Evolutionary conservation across 805 yeast genomes (phyloP), one percentile per base, ranked within the genome.

Genomic region (Dipodascus geniculatus): DNA sequence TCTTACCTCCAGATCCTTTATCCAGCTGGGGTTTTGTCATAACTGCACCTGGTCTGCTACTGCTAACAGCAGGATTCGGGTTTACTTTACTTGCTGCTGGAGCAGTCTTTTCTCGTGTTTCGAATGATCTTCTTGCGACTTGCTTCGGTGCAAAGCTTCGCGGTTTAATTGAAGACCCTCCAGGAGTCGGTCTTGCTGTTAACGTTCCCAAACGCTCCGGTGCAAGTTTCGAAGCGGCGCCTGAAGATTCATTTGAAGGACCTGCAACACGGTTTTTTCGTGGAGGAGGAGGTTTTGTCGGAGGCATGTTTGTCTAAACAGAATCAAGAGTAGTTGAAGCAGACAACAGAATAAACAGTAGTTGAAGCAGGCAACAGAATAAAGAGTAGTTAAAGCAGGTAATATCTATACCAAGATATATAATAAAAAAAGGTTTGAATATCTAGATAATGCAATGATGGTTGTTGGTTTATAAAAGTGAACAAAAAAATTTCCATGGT

Each of bases 41-140:
- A 8, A 42, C 48, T 8, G 48, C 22, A 8, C 19, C 48, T 42
- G 48, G 11, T 4, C 48, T n/a, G 11, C 11, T 28, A 11, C 33
- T 28, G 33, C 33, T 11, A 28, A n/a, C 11, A 38, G 4, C 20
- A 33, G 54, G 49, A 16, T 44, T 31, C 17, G 52, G 60, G 48
- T 63, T 31, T 55, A 63, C 55, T 51, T 71, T 55, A 75, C 70
- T 58, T 11, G 44, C 44, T 8, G 73, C 76, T 2, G 89, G 88
- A 0, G 89, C 90, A 53, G 79, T 78, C 23, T 85, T 81, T 22
- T 81, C 96, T 65, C 96, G 74, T 60, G 88, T 96, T 60, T 86
- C 90, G 60, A 87, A 83, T 9, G 88, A 71, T 65, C 87, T 81
- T 68, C 97, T 74, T 0, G 89, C 89, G 48, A 90, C 96, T 1